These are phyloP conservation scores for Jaltomata sinuosa DNA, from an alignment of 257 asterid genomes.

Conservation along the genomic window DNA sequence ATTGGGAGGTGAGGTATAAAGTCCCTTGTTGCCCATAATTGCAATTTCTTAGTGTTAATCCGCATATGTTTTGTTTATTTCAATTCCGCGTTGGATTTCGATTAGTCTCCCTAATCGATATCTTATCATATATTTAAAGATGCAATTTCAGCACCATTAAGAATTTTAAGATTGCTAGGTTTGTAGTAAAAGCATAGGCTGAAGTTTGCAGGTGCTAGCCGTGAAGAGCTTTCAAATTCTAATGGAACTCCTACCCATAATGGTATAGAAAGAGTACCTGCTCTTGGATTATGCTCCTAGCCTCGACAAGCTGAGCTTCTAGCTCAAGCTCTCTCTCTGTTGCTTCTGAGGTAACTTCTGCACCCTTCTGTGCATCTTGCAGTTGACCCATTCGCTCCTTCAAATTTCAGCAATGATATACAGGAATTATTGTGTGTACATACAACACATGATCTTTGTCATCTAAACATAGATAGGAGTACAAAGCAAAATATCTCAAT, in stretches of 20 bases:
- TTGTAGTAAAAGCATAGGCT: not conserved
- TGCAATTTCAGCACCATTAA: not conserved
- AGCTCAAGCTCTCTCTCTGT: slow-evolving; percentile 98
- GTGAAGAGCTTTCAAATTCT: not conserved
- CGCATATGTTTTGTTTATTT: too few species aligned
- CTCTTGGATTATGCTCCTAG: slow-evolving; percentile 96
- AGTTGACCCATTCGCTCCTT: slow-evolving; percentile 96
- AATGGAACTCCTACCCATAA: not conserved
- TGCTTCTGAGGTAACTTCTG: slow-evolving; percentile 79
- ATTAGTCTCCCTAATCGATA: too few species aligned
- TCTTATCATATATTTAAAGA: not conserved
- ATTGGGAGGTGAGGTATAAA: too few species aligned
- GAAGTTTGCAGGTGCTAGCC: not conserved
- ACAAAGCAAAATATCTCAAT: not conserved
- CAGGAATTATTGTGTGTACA: not conserved
- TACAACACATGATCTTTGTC: not conserved
- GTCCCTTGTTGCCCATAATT: too few species aligned
- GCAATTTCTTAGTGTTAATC: too few species aligned
- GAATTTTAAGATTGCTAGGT: not conserved
- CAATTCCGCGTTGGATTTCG: too few species aligned
- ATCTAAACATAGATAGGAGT: not conserved
- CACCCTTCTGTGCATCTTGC: slow-evolving; percentile 81
- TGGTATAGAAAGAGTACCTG: slow-evolving; percentile 44
- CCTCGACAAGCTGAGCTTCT: slow-evolving; percentile 99
- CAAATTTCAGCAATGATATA: slow-evolving; percentile 9